These are phyloP conservation scores for Nakaseomyces glabratus DNA, from an alignment of 1,139 yeast species.

Conservation along the genomic window DNA sequence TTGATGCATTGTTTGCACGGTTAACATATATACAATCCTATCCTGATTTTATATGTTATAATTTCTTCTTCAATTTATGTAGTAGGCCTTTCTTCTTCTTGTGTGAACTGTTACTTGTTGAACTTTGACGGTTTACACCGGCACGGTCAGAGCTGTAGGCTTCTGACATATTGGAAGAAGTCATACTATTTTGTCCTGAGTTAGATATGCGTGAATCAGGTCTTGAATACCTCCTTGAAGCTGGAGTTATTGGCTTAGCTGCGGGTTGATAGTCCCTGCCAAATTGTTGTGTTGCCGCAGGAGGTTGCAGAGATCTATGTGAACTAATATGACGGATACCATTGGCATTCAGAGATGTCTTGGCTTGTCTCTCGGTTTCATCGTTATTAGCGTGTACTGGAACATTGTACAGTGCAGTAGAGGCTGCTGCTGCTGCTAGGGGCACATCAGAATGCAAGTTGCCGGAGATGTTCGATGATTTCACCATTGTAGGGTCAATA, in stretches of 20 bases:
- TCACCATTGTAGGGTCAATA: no score
- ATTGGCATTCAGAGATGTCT: not conserved
- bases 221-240: slow-evolving; percentile 3
- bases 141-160: not conserved
- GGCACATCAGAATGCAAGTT: slow-evolving; percentile 1
- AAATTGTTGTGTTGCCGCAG: slow-evolving; percentile 4
- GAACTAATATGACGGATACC: slow-evolving; percentile 6
- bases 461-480: slow-evolving; percentile 7
- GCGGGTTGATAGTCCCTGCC: slow-evolving; percentile 6
- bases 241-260: slow-evolving; percentile 4
- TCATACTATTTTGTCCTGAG: slow-evolving; percentile 2
- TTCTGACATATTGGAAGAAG: not conserved
- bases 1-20: no score
- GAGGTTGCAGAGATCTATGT: slow-evolving; percentile 2
- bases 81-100: slow-evolving; percentile 16
- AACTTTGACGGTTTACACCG: slow-evolving; percentile 1
- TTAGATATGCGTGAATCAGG: slow-evolving; percentile 3
- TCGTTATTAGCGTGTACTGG: slow-evolving; percentile 2
- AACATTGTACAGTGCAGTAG: slow-evolving; percentile 4
- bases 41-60: slow-evolving; percentile 6
- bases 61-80: slow-evolving; percentile 15
- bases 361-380: not conserved
- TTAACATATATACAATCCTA: no score
- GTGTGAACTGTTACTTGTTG: slow-evolving; percentile 8
- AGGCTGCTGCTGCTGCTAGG: slow-evolving; percentile 6